Evolutionary conservation across 2,329 filamentous ascomycete genomes (phyloP), one percentile per base, ranked within the genome.

Genomic region (Didymellaceae sp.): DNA sequence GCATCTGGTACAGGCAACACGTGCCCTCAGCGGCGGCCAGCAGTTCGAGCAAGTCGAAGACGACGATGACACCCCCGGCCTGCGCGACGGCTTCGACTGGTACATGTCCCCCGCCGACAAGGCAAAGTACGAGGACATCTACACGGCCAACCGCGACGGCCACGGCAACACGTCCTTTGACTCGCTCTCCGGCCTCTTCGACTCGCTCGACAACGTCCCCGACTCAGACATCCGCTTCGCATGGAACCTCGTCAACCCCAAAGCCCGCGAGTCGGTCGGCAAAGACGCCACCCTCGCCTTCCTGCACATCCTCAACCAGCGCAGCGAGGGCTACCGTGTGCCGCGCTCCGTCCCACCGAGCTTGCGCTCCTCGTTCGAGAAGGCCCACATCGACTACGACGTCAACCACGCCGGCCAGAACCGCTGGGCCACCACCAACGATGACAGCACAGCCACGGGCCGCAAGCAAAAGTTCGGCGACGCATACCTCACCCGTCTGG

Each of bases 11-110:
- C 73, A 75, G 54, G 73, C 73, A 32, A 67, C 52, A 8, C 72
- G 72, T 58, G 73, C 73, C 16, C 80, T 99, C 22, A 24, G 22
- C 57, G 88, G 87, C 11, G 89, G 88, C 55, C 86, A 87, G 61
- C 88, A 90, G 61, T 97, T 97, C 72, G 92, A 96, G 74, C 83
- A 86, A 55, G 85, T 96, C 52, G 88, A 91, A 45, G 77, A 79
- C 51, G 89, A 91, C 62, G 82, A 96, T 53, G 92, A 96, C 62
- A 86, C 87, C 4, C 85, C 86, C 1, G 91, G 91, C 1, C 80
- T 99, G 56, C 96, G 96, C 73, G 91, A 97, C 74, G 93, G 93
- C 10, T 99, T 99, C 74, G 94, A 99, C 74, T 99, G 94, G 94
- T 99, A 99, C 78, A 99, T 99, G 91, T 91, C 86, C 53, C 94